Percentiles rank a stretch among this genome's conserved stretches.
These are phyloP conservation scores for Zasmidium cellare DNA, from an alignment of 2,329 filamentous ascomycete species.

Conservation along the genomic window DNA sequence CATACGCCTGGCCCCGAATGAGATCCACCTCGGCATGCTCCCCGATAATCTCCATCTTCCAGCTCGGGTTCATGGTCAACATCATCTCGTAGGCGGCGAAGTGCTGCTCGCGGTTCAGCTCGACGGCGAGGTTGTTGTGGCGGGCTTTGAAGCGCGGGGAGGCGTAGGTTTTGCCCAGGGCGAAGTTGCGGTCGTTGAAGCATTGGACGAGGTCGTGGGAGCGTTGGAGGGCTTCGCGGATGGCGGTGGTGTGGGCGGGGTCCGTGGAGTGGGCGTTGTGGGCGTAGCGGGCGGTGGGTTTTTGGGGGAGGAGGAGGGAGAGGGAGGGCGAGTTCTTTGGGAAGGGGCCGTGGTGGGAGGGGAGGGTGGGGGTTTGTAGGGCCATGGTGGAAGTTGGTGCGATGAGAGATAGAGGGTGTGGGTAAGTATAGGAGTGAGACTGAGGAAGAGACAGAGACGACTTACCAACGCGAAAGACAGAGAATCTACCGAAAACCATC, in stretches of 20 bases:
- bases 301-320: not conserved
- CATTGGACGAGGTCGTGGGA: constrained; percentile 4
- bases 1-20: not conserved
- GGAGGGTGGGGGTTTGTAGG: not conserved
- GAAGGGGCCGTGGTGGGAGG: constrained; percentile 1
- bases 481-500: too few relatives aligned
- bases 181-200: constrained; percentile 6
- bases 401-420: not conserved
- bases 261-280: not conserved
- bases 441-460: too few relatives aligned
- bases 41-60: constrained; percentile 5
- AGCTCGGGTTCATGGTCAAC: not conserved
- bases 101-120: constrained; percentile 1
- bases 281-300: not conserved
- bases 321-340: not conserved
- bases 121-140: constrained; percentile 4
- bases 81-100: constrained; percentile 2
- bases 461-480: too few relatives aligned
- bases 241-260: not conserved
- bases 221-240: not conserved
- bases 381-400: not conserved
- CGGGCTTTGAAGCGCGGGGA: constrained; percentile 1
- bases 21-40: constrained; percentile 9
- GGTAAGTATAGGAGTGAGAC: too few relatives aligned
- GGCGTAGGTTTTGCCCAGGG: not conserved